Evolutionary conservation across 139 green algal genomes (phyloP).

Genomic region (Haematococcus sp.): DNA sequence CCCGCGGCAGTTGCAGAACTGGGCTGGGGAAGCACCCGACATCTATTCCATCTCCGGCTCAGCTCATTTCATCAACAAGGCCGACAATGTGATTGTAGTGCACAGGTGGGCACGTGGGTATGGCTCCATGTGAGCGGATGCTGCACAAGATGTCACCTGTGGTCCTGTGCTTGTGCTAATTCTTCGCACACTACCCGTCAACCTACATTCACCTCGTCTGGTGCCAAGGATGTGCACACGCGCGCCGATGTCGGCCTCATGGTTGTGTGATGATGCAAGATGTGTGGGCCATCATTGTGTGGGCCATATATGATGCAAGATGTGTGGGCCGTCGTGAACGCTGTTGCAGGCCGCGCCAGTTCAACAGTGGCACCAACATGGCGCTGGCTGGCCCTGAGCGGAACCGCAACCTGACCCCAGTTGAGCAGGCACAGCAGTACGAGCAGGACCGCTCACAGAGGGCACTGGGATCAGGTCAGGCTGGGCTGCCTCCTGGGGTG

Average conservation of each 20-base stretch:
- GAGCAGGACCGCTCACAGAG: no score
- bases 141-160: background rate
- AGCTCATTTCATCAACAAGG: slow-evolving; percentile 97
- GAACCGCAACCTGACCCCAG: no score
- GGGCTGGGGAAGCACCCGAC: slow-evolving; percentile 76
- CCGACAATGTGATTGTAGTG: slow-evolving; percentile 94
- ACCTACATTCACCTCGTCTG: no score
- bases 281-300: background rate
- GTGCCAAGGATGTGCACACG: no score
- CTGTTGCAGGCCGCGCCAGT: background rate
- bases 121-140: background rate
- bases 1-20: slow-evolving; percentile 80
- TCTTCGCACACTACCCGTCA: background rate
- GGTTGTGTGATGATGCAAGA: background rate
- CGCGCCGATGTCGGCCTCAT: no score
- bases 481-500: background rate
- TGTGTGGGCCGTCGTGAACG: no score
- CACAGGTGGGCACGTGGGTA: slow-evolving; percentile 70
- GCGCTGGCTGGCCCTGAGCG: background rate
- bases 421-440: no score
- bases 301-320: no score
- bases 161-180: background rate
- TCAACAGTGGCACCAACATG: no score
- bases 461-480: no score
- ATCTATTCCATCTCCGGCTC: slow-evolving; percentile 92